Evolutionary conservation across 148 eudicot species (phyloP), one percentile per base, ranked within the genome.

Genomic region (Fagopyrum esculentum): DNA sequence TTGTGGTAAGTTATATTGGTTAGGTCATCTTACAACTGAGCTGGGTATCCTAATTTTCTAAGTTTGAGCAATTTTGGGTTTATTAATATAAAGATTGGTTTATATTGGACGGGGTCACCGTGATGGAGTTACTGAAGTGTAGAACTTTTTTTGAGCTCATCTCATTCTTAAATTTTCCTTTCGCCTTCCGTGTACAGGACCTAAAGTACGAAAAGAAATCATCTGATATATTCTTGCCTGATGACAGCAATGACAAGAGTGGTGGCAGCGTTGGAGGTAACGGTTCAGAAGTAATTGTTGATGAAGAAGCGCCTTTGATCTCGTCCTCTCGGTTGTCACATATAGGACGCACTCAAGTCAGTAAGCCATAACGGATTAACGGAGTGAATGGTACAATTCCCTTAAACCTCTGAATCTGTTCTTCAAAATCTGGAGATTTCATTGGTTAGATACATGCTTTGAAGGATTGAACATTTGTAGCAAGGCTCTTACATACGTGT

Each of bases 201-300:
- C 79, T 78, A 80, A 85, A 81, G 78, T 69, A 78, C 15, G 88
- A 85, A 59, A 85, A 83, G 81, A 83, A 81, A 73, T 81, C 88
- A 43, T 83, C 84, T 4, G 82, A 83, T 44, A 35, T 75, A 13
- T 72, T 49, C 57, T 66, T 2, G 45, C 83, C 87, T 22, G 80
- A 84, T 68, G 71, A 77, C 66, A 75, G 57, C 56, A 77, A 73
- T 47, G 77, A 74, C 5, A 59, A 73, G 77, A 61, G 72, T 71
- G 84, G 83, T 63, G 78, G 70, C 46, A 72, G 70, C 11, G 46
- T 73, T 6, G 78, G 84, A 77, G 78, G 80, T 3, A 75, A 52
- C n/a, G 74, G 74, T 49, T 71, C 74, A 45, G 74, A 45, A 46
- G 71, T 40, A 13, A 49, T 71, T 6, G 55, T 45, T 49, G 74